Evolutionary conservation across 73 alveolate species (phyloP).

Genomic region (Halteria grandinella): DNA sequence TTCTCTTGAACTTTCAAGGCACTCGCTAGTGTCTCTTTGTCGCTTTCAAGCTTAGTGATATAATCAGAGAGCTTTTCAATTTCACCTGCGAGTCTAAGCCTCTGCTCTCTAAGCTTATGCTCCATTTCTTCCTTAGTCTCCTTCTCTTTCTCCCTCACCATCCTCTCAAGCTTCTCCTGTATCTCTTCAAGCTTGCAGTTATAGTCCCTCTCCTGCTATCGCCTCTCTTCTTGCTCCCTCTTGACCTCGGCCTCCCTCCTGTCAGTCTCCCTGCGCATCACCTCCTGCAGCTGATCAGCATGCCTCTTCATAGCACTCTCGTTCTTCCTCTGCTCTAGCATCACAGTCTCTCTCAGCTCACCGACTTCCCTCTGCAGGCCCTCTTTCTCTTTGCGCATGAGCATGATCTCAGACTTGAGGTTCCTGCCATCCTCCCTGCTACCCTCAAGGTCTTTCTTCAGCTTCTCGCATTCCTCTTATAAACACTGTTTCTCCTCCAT

Average conservation of each 20-base stretch:
- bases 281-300: conserved; percentile 35
- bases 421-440: no score
- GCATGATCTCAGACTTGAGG: no score
- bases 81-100: background rate
- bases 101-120: background rate
- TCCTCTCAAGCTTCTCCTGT: conserved; percentile 18
- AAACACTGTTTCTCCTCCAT: no score
- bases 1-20: background rate
- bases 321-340: conserved; percentile 14
- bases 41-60: no score
- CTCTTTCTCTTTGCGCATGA: conserved; percentile 24
- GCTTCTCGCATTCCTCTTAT: background rate
- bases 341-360: conserved; percentile 22
- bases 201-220: conserved; percentile 18
- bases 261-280: conserved; percentile 25
- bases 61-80: background rate
- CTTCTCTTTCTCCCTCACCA: conserved; percentile 18
- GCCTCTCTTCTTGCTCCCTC: conserved; percentile 43
- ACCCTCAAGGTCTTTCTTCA: no score
- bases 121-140: conserved; percentile 37
- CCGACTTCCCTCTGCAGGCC: conserved; percentile 1
- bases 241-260: conserved; percentile 35
- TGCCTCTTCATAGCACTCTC: background rate
- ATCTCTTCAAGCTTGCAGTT: conserved; percentile 27
- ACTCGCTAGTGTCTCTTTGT: no score